These are phyloP conservation scores for Didymella keratinophila DNA, from an alignment of 2,329 filamentous ascomycete genomes.

Conservation along the genomic window DNA sequence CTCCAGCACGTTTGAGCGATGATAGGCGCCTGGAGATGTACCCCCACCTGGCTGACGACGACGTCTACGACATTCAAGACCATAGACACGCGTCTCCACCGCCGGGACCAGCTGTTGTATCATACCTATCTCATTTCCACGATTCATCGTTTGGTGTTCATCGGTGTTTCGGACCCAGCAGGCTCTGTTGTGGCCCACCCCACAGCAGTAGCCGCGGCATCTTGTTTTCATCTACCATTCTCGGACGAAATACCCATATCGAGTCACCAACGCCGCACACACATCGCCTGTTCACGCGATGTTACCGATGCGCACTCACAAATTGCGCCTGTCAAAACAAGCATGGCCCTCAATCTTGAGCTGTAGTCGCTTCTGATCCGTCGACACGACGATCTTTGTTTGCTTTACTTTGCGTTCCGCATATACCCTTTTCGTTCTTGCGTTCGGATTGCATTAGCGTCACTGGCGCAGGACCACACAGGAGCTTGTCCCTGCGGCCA, in stretches of 20 bases:
- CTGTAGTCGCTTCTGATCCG: conserved; percentile 21
- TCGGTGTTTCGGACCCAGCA: conserved; percentile 23
- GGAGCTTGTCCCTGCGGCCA: conserved; percentile 26
- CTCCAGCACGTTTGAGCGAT: conserved; percentile 49
- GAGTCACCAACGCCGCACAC: conserved; percentile 16
- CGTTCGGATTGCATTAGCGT: conserved; percentile 25
- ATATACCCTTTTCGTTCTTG: conserved; percentile 38
- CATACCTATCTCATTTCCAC: conserved; percentile 34
- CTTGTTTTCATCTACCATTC: conserved; percentile 18
- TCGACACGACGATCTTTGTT: conserved; percentile 21
- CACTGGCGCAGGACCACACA: conserved; percentile 24
- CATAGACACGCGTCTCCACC: conserved; percentile 26
- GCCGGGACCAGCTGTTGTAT: conserved; percentile 27
- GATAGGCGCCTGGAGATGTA: conserved; percentile 27
- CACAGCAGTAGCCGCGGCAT: conserved; percentile 23
- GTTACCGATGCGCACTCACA: conserved; percentile 7
- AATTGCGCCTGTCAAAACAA: conserved; percentile 1
- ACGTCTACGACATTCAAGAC: conserved; percentile 15
- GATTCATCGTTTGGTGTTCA: conserved; percentile 24
- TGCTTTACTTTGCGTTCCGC: conserved; percentile 24
- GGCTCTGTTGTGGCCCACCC: conserved; percentile 15
- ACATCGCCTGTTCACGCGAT: conserved; percentile 11
- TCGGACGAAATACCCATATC: conserved; percentile 19
- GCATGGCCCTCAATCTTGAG: conserved; percentile 15
- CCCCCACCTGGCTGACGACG: conserved; percentile 33